A percentile compares a stretch with the other conserved stretches of the same genome.
These are phyloP conservation scores for Salicornia ramosissima DNA, from an alignment of 148 eudicot species.

Conservation along the genomic window DNA sequence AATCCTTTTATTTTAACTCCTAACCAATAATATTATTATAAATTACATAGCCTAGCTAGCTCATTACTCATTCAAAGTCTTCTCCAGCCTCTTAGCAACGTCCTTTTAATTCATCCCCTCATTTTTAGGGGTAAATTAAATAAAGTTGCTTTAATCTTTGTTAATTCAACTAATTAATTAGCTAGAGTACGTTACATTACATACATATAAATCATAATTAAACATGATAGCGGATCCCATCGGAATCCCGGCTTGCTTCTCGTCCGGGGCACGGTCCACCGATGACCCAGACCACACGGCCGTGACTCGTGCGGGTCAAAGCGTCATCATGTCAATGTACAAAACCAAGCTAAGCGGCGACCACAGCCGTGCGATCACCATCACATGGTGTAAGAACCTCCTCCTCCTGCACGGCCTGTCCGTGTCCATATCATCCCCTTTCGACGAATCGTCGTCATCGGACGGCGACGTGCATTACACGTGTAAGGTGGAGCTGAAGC, in stretches of 20 bases:
- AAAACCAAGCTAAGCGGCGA: conserved; percentile 49
- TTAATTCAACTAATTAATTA: too few species aligned
- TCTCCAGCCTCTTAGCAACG: too few species aligned
- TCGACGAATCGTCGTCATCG: conserved; percentile 1
- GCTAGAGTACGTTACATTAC: too few species aligned
- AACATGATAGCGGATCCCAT: conserved; percentile 54
- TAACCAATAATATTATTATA: too few species aligned
- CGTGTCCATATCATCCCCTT: conserved; percentile 35
- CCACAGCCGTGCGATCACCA: conserved; percentile 48
- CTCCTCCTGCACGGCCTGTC: conserved; percentile 63
- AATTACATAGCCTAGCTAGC: too few species aligned
- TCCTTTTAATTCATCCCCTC: too few species aligned
- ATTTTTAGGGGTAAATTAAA: too few species aligned
- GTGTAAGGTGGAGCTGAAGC: conserved; percentile 78
- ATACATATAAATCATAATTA: neutral
- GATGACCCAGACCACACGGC: conserved; percentile 24
- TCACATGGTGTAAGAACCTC: conserved; percentile 71
- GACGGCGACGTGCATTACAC: conserved; percentile 28
- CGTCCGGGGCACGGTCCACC: conserved; percentile 20
- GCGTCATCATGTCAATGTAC: conserved; percentile 59
- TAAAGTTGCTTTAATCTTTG: too few species aligned
- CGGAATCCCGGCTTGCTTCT: conserved; percentile 68
- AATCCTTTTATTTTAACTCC: too few species aligned
- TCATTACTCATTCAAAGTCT: too few species aligned
- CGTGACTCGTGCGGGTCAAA: conserved; percentile 59